These are phyloP conservation scores for Cryptosporidium ryanae DNA, from an alignment of 169 alveolate species.

Conservation along the genomic window DNA sequence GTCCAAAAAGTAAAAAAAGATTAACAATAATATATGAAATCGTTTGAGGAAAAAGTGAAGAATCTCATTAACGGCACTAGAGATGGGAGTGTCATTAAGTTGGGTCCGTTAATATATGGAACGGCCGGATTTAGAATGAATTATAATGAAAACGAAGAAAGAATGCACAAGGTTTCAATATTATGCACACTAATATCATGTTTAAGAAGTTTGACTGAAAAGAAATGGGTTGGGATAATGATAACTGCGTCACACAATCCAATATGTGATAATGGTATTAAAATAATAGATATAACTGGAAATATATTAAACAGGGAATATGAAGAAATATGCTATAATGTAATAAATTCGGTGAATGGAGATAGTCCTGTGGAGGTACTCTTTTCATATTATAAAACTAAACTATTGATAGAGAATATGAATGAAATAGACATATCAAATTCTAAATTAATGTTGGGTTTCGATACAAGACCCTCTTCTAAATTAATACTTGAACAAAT, in stretches of 20 bases:
- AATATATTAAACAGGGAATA: slow-evolving; percentile 83
- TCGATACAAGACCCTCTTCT: slow-evolving; percentile 80
- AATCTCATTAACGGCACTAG: background rate
- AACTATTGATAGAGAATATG: background rate
- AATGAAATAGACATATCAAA: slow-evolving; percentile 31
- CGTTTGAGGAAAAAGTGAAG: slow-evolving; percentile 18
- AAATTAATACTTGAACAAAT: slow-evolving; percentile 4
- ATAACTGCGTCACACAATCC: slow-evolving; percentile 93
- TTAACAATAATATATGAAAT: slow-evolving; percentile 5
- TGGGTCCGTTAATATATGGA: slow-evolving; percentile 71
- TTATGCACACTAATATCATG: slow-evolving; percentile 58
- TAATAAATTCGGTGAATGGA: slow-evolving; percentile 73
- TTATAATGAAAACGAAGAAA: slow-evolving; percentile 30
- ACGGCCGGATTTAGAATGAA: slow-evolving; percentile 76
- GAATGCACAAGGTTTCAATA: slow-evolving; percentile 35
- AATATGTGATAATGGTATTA: slow-evolving; percentile 89
- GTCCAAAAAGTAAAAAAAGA: too few species aligned
- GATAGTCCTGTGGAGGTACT: slow-evolving; percentile 10
- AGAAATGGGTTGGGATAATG: slow-evolving; percentile 86
- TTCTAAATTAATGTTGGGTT: slow-evolving; percentile 74
- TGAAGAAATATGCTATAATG: slow-evolving; percentile 79
- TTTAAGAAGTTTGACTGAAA: slow-evolving; percentile 42
- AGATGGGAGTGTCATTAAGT: slow-evolving; percentile 1
- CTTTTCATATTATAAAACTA: background rate
- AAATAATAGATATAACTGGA: slow-evolving; percentile 87